Base-by-base conservation (phyloP, 139 green algal species). In the Mesotaenium endlicherianum region DNA sequence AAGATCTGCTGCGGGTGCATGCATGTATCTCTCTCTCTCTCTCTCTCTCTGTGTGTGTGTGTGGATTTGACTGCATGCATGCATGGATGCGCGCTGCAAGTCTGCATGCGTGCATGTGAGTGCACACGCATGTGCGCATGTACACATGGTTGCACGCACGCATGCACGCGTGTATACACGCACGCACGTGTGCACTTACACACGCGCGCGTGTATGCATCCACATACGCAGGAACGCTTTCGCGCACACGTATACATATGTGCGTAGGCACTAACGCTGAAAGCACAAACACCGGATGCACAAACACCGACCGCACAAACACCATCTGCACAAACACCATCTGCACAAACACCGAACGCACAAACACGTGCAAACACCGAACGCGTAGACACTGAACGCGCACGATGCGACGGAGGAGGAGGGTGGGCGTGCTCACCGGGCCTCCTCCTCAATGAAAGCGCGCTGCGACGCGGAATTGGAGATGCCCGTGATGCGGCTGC, bases 401-500 rank as follows among this genome's bases (percentile, higher is more conserved):
- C n/a, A n/a, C n/a, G n/a, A n/a, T n/a, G n/a, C n/a, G n/a, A n/a
- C n/a, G n/a, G n/a, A n/a, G n/a, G n/a, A n/a, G n/a, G n/a, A n/a
- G n/a, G n/a, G n/a, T n/a, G n/a, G n/a, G n/a, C n/a, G 0, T 16
- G 67, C 47, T 82, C 43, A 88, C 79, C 41, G 87, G 68, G 41
- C 75, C 45, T 82, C n/a, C 38, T 40, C 81, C 26, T 82, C 64
- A 8, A 89, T 89, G 64, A 87, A 80, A 0, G 34, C 45, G 11
- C 50, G 44, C 55, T 87, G 84, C 31, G 84, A 78, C 30, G 53
- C 38, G 14, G 89, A 95, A 90, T 98, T 98, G 55, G 88, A 95
- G 1, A 99, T 92, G 0, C 92, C 93, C 2, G 91, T 95, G 74
- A 98, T 72, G 20, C 17, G 50, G 55, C 75, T 90, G 41, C n/a